Percentiles rank a stretch among this genome's conserved stretches.
phyloP scores from a whole-genome alignment of 352 stramenopile genomes.

The Phytopythium ostracodes region DNA sequence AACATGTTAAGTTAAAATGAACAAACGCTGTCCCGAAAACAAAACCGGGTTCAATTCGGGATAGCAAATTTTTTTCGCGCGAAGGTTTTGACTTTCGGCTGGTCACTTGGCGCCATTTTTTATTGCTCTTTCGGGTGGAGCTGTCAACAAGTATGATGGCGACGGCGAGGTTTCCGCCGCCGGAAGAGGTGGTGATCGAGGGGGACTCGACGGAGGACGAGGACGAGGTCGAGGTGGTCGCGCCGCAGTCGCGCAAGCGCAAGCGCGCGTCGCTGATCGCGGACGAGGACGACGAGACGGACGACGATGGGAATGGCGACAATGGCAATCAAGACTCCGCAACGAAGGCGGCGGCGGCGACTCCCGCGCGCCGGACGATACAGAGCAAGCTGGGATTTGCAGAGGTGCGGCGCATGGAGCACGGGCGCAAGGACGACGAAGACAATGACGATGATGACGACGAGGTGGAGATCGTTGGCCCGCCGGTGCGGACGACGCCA shows the following conservation, averaged over 20 bases:
- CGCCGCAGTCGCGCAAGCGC: slow-evolving; percentile 58
- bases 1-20: background rate
- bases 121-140: too few species aligned
- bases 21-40: background rate
- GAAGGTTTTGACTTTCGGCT: background rate
- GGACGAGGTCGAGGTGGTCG: slow-evolving; percentile 49
- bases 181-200: slow-evolving; percentile 72
- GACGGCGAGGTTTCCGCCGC: slow-evolving; percentile 8
- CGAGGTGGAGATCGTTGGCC: slow-evolving; percentile 49
- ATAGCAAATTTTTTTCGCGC: background rate
- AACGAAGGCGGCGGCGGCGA: background rate
- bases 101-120: slow-evolving; percentile 11
- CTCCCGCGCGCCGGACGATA: background rate
- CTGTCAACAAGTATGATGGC: slow-evolving; percentile 1
- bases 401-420: slow-evolving; percentile 9
- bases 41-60: background rate
- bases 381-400: background rate
- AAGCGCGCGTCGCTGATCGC: slow-evolving; percentile 46
- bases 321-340: background rate
- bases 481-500: slow-evolving; percentile 15
- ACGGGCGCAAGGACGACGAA: slow-evolving; percentile 24
- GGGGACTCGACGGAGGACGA: slow-evolving; percentile 58
- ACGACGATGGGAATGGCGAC: background rate
- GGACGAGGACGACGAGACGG: slow-evolving; percentile 54
- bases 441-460: slow-evolving; percentile 37